Evolutionary conservation across 768 basidiomycete species (phyloP), one percentile per base, ranked within the genome.

Genomic region (Calvatia gigantea): DNA sequence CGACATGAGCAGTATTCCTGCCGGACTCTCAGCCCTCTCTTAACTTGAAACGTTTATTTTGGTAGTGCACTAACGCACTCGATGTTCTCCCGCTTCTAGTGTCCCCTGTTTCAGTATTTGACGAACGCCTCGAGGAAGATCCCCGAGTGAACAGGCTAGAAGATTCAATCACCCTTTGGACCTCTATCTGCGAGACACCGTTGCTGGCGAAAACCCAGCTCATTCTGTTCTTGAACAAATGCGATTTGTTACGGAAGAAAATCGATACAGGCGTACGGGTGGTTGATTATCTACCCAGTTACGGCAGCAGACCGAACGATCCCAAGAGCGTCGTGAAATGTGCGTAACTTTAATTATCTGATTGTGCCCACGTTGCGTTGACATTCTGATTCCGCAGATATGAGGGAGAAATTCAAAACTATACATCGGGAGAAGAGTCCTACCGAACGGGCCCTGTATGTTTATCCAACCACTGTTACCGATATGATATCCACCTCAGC

Each of bases 61-160:
- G 7, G 11, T 11, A 23, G 17, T 42, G 19, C 4, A 42, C 39
- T 41, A 8, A 42, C 17, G 33, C n/a, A 43, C 6, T 32, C 33
- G 5, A 9, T 32, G 23, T 27, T 28, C 27, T 58, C 39, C 29
- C 33, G n/a, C 35, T 31, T 61, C 4, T 52, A 77, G 76, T 92
- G 19, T 85, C 87, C 1, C 90, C 90, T 6, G 79, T 92, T 39
- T 89, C 87, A 15, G 87, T 86, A 44, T 92, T 91, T 60, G 88
- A 92, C 65, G 86, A 91, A 65, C 73, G 78, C 14, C 72, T 89
- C 0, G 77, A 84, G 56, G 89, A 91, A 69, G 89, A 91, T 64
- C 73, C 74, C 5, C 74, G 76, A 25, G 81, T 89, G 51, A 90
- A 90, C 64, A 80, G 88, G 9, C 73, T 91, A 23, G 84, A 89